A percentile compares a stretch with the other conserved stretches of the same genome.
Conservation (phyloP, 306 rosid species). For the Heteromeles arbutifolia region DNA sequence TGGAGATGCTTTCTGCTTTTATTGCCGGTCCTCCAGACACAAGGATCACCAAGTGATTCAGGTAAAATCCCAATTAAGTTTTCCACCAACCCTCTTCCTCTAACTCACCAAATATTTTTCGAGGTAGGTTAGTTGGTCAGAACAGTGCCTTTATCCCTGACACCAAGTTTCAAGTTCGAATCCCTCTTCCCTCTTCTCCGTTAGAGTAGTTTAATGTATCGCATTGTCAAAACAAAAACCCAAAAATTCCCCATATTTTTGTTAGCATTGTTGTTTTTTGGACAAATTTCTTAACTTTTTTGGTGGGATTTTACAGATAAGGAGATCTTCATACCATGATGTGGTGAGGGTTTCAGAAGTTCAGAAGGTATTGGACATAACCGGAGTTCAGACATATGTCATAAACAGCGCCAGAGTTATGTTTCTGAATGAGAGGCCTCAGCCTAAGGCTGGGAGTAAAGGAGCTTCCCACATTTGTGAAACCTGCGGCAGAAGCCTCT, state of each 20-base stretch:
- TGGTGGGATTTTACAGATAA: conserved; percentile 36
- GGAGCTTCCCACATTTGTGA: conserved; percentile 79
- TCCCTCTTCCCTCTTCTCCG: neutral
- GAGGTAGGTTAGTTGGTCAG: neutral
- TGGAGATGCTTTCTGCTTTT: conserved; percentile 74
- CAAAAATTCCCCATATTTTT: neutral
- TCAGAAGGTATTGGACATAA: conserved; percentile 64
- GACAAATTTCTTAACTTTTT: neutral
- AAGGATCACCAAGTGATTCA: conserved; percentile 90
- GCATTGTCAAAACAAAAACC: neutral
- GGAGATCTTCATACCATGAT: conserved; percentile 92
- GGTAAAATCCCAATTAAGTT: conserved; percentile 24
- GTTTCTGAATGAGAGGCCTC: conserved; percentile 95
- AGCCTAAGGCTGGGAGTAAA: conserved; percentile 67
- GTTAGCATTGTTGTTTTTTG: conserved; percentile 1
- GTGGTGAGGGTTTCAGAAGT: conserved; percentile 80
- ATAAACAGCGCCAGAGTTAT: conserved; percentile 86
- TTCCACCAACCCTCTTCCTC: neutral
- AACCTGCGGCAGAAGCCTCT: conserved; percentile 80
- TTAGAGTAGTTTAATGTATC: neutral
- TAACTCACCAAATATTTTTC: neutral
- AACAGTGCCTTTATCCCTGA: neutral
- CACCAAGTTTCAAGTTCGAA: neutral
- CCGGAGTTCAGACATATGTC: conserved; percentile 91
- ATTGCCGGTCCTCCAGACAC: conserved; percentile 84